Evolutionary conservation across 2,329 filamentous ascomycete species (phyloP), one percentile per base, ranked within the genome.

Genomic region (Dichotomopilus funicola): DNA sequence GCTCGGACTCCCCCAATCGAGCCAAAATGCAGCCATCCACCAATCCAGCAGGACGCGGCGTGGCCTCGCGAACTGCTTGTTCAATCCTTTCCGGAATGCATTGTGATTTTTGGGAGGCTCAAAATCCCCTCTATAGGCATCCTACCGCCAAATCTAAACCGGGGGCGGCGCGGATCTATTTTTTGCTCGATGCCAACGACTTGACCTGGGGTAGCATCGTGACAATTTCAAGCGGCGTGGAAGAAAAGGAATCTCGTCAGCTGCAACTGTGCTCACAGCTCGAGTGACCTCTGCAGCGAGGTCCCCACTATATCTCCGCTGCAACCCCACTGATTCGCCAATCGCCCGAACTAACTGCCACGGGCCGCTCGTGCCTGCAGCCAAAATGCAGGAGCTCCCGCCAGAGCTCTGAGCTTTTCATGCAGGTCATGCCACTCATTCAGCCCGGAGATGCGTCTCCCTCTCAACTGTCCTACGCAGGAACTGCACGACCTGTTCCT

Each of bases 341-440:
- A 36, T 36, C 31, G 40, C 40, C 35, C 40, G 49, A 13, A 8
- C 40, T 4, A 13, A 5, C n/a, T 42, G 40, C 38, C 49, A 36
- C 31, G 37, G 48, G 38, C 48, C 48, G 48, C 45, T 19, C 7
- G 4, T 7, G 12, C 37, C 19, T n/a, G 10, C 2, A 19, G 13
- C 6, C 11, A 33, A 7, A 43, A 19, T 19, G 5, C 41, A 19
- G 5, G 55, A 35, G 65, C 53, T 52, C 63, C 19, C 19, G 19
- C 3, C 19, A 27, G 19, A 27, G 19, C 19, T 27, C 19, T 27
- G 19, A 27, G 19, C 19, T 27, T 27, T 3, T 27, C 19, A 27
- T 27, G 19, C 19, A 27, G 3, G 19, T 27, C 2, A 27, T 27
- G 19, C 19, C 2, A 2, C 19, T 3, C 19, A 27, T 27, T 27